These are phyloP conservation scores for Boletus hoseneyae DNA, from an alignment of 1,284 basidiomycete species.

Conservation along the genomic window DNA sequence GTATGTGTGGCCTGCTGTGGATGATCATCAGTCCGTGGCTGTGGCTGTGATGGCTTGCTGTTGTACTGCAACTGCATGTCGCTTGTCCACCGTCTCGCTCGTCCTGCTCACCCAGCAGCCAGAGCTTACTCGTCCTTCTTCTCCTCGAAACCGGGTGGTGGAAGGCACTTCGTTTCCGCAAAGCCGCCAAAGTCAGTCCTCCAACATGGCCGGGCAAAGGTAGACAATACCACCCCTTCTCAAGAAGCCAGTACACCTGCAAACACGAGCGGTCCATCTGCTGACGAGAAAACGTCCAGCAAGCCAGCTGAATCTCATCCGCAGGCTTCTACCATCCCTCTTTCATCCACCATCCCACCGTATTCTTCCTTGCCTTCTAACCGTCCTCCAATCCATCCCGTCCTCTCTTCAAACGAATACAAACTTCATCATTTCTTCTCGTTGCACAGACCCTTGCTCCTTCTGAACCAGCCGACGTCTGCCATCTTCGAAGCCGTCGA, in stretches of 20 bases:
- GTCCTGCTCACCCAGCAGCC: slow-evolving; percentile 32
- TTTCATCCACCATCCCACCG: slow-evolving; percentile 6
- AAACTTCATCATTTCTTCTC: slow-evolving; percentile 79
- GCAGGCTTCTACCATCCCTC: slow-evolving; percentile 9
- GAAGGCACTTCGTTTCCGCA: slow-evolving; percentile 68
- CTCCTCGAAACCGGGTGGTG: slow-evolving; percentile 71
- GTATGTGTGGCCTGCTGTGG: slow-evolving; percentile 3
- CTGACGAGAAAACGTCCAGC: slow-evolving; percentile 23
- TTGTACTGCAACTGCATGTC: slow-evolving; percentile 30
- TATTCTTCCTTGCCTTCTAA: slow-evolving; percentile 1
- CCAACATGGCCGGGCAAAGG: slow-evolving; percentile 34
- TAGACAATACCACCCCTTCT: slow-evolving; percentile 23
- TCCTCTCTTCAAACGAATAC: slow-evolving; percentile 60
- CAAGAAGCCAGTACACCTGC: slow-evolving; percentile 20
- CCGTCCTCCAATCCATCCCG: slow-evolving; percentile 43
- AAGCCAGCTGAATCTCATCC: slow-evolving; percentile 23
- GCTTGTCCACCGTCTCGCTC: slow-evolving; percentile 49
- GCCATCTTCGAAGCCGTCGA: slow-evolving; percentile 54
- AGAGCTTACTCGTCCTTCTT: slow-evolving; percentile 75
- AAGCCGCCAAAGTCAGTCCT: slow-evolving; percentile 58
- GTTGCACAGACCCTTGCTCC: slow-evolving; percentile 67
- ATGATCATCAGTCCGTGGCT: background rate
- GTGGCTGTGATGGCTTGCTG: no score
- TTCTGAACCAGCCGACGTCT: slow-evolving; percentile 53
- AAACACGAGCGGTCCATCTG: slow-evolving; percentile 7